Conservation (phyloP, 1,284 basidiomycete species). For the Melampsora americana region DNA sequence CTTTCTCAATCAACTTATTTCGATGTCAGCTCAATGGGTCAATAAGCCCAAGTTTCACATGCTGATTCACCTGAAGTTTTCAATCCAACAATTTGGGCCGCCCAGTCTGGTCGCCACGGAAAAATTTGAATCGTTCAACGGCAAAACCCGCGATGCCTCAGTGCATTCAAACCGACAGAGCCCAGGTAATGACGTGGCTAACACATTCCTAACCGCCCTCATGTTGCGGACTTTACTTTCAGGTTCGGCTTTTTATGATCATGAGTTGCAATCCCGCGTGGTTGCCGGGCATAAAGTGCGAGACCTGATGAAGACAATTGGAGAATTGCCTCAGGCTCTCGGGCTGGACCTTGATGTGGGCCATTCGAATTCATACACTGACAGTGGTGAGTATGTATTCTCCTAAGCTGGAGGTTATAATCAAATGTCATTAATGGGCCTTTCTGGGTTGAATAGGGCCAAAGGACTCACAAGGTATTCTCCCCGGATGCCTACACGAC, state of each 20-base stretch:
- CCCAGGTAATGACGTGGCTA: background rate
- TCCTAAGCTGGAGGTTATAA: no score
- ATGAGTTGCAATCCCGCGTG: background rate
- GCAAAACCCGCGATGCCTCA: background rate
- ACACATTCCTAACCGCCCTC: background rate
- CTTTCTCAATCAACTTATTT: slow-evolving; percentile 51
- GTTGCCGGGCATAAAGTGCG: background rate
- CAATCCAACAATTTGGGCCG: slow-evolving; percentile 39
- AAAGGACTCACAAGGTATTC: no score
- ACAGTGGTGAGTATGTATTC: no score
- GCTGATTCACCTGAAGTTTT: slow-evolving; percentile 47
- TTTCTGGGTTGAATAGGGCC: no score
- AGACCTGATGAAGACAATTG: background rate
- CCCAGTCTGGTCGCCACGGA: background rate
- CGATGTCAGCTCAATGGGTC: slow-evolving; percentile 54
- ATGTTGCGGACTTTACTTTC: slow-evolving; percentile 48
- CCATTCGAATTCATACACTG: no score
- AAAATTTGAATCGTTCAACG: slow-evolving; percentile 13
- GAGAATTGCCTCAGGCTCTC: background rate
- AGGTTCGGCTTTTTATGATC: slow-evolving; percentile 50
- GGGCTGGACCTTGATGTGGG: no score
- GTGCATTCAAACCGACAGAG: slow-evolving; percentile 5
- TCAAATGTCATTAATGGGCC: no score
- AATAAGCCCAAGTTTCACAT: slow-evolving; percentile 57
- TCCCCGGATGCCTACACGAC: no score